A percentile compares a stretch with the other conserved stretches of the same genome.
Evolutionary conservation across 306 rosid genomes (phyloP).

Genomic region (Alnus rubra): DNA sequence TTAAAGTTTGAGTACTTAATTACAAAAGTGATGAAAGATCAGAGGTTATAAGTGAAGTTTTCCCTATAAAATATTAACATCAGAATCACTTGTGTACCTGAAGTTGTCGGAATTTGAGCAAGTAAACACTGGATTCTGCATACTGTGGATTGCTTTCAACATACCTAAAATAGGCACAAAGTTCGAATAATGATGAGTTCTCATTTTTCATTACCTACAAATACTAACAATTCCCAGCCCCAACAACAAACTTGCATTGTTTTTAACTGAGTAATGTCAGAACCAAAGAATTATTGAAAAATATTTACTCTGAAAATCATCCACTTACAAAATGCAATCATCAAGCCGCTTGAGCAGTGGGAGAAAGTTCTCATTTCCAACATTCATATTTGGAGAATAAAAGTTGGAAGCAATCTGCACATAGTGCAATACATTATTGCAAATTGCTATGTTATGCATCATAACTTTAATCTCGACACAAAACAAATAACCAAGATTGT

Average conservation of each 20-base stretch:
- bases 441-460: not conserved
- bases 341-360: constrained; percentile 93
- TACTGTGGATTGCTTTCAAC: constrained; percentile 93
- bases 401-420: constrained; percentile 84
- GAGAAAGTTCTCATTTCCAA: constrained; percentile 82
- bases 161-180: constrained; percentile 56
- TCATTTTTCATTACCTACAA: constrained; percentile 3
- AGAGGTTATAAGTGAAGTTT: no score
- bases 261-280: not conserved
- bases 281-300: constrained; percentile 11
- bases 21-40: no score
- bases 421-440: constrained; percentile 19
- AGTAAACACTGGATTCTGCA: constrained; percentile 95
- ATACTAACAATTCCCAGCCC: constrained; percentile 9
- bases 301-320: not conserved
- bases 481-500: not conserved
- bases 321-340: constrained; percentile 94
- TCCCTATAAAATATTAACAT: constrained; percentile 21
- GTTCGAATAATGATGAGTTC: constrained; percentile 9
- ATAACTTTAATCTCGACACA: not conserved
- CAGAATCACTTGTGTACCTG: constrained; percentile 56
- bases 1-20: no score
- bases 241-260: not conserved
- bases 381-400: constrained; percentile 91
- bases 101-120: constrained; percentile 94